phyloP scores from a whole-genome alignment of 371 early-diverging fungal genomes.

The Mucor ambiguus region DNA sequence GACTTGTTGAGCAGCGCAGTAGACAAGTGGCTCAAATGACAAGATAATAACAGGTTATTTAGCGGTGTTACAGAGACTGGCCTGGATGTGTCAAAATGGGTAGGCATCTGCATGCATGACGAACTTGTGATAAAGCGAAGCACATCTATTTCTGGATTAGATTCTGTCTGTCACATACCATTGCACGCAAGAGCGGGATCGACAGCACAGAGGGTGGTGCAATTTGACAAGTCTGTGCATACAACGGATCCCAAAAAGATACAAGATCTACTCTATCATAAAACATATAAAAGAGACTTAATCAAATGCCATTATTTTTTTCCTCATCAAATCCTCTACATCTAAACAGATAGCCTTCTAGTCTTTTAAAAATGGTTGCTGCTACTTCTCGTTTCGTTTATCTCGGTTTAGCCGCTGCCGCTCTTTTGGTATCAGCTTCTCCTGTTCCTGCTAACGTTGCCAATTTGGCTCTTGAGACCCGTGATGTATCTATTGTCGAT shows the following conservation, averaged over 20 bases:
- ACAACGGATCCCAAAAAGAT: not conserved
- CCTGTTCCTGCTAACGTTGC: not conserved
- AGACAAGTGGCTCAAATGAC: not conserved
- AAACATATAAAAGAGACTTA: not conserved
- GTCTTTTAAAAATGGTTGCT: not conserved
- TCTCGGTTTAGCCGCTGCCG: not conserved
- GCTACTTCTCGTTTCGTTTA: not conserved
- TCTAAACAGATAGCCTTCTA: not conserved
- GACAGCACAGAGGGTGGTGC: not conserved
- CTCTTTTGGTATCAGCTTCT: not conserved
- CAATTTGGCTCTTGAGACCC: not conserved
- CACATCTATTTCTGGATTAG: not conserved
- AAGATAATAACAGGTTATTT: not conserved
- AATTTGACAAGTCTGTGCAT: not conserved
- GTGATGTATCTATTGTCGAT: not conserved
- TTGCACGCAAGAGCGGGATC: not conserved
- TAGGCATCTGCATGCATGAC: not conserved
- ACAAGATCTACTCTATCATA: not conserved
- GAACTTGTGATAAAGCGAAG: not conserved
- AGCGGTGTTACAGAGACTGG: not conserved
- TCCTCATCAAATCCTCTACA: not conserved
- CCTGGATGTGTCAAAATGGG: not conserved
- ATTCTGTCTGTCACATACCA: not conserved
- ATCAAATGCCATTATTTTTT: not conserved
- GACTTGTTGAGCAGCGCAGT: not conserved